phyloP scores from a whole-genome alignment of 2,329 filamentous ascomycete genomes.

The Botrytis galanthina region DNA sequence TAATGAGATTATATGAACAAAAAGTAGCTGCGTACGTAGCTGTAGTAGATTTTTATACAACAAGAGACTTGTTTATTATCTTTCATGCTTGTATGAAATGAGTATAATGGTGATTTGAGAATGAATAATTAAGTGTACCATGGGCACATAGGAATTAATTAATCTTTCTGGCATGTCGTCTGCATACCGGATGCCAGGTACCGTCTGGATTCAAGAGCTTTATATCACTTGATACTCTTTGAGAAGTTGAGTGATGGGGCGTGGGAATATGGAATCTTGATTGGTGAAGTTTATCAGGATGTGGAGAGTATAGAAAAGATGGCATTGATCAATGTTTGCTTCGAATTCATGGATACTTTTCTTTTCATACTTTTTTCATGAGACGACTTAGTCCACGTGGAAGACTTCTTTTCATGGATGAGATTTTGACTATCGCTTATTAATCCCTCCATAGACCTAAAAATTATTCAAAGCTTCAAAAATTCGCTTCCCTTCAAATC shows the following conservation, averaged over 20 bases:
- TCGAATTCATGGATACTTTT: not conserved
- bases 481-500: slow-evolving; percentile 29
- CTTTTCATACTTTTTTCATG: not conserved
- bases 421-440: not conserved
- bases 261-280: not conserved
- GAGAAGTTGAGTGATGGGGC: not conserved
- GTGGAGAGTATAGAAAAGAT: not conserved
- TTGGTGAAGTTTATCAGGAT: not conserved
- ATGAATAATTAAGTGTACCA: no score
- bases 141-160: not conserved
- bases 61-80: not conserved
- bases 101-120: no score
- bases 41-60: not conserved
- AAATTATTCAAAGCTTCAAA: not conserved
- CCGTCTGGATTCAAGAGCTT: not conserved
- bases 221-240: not conserved
- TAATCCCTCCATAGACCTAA: not conserved
- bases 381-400: not conserved
- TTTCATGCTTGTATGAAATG: not conserved
- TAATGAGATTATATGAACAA: not conserved
- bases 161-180: not conserved
- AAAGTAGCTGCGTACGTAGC: not conserved
- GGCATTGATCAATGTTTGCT: not conserved
- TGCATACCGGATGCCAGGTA: not conserved
- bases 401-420: not conserved